Base-by-base conservation (phyloP, 805 yeast genomes). In the Starmera caribaea region DNA sequence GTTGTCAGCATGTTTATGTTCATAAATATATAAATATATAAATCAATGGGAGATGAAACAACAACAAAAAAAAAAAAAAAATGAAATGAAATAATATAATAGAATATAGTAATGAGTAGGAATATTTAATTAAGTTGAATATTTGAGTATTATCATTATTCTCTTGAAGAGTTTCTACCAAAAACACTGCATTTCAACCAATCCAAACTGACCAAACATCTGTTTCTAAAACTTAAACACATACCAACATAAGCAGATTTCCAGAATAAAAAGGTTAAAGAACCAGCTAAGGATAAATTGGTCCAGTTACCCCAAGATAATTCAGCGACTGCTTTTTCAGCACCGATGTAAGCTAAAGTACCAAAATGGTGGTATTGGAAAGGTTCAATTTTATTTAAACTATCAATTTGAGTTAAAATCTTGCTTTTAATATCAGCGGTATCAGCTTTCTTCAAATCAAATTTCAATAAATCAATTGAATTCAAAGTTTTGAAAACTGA, bases 281-380 rank as follows among this genome's bases (percentile, higher is more conserved):
- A 71, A 55, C 97, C 97, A 46, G 94, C 90, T 37, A 86, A 68
- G 29, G 88, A 76, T 53, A 84, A 74, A 55, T 81, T 81, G 42
- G 82, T 77, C 79, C 87, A 82, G 55, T 79, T 81, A 50, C 81
- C 83, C 73, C 82, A 71, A 24, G 79, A 74, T 53, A 90, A 68
- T 59, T 89, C 97, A 35, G 97, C 97, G 54, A 89, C 88, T 38
- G 97, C 97, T 62, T 80, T 74, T 60, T 89, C 97, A 27, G 81
- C 69, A 52, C 97, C 97, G 59, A 89, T 82, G 70, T 89, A 89
- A 31, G 97, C 97, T 49, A 89, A 71, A 27, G 97, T 77, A 63
- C 97, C 97, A 68, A 82, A 83, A 67, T 89, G 95, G 45, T 78
- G 69, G 69, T 89, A 89, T 51, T 72, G 71, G 69, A 89, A 89